A percentile compares a stretch with the other conserved stretches of the same genome.
phyloP scores from a whole-genome alignment of 192 early-diverging fungal genomes.

The Linnemannia schmuckeri region DNA sequence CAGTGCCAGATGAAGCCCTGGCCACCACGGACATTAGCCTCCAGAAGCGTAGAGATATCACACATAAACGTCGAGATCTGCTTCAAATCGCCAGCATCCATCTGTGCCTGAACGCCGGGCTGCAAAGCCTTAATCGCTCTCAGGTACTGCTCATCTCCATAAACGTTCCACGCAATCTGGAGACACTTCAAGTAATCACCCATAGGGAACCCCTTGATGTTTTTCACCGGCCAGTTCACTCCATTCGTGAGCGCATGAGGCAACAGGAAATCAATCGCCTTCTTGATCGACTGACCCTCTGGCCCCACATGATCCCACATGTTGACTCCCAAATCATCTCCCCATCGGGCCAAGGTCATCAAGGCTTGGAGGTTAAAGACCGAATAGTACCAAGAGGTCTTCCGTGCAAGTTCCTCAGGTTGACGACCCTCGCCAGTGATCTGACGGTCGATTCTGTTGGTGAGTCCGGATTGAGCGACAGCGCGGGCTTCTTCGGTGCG shows the following conservation, averaged over 20 bases:
- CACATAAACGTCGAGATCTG: slow-evolving; percentile 42
- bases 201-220: slow-evolving; percentile 60
- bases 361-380: slow-evolving; percentile 63
- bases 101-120: slow-evolving; percentile 37
- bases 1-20: slow-evolving; percentile 57
- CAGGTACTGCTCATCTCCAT: slow-evolving; percentile 60
- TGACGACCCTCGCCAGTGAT: slow-evolving; percentile 58
- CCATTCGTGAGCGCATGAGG: slow-evolving; percentile 61
- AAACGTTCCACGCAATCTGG: slow-evolving; percentile 65
- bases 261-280: slow-evolving; percentile 67
- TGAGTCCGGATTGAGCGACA: slow-evolving; percentile 33
- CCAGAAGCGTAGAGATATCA: slow-evolving; percentile 41
- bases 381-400: slow-evolving; percentile 65
- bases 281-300: slow-evolving; percentile 59
- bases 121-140: slow-evolving; percentile 44
- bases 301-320: slow-evolving; percentile 60
- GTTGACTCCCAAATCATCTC: slow-evolving; percentile 52
- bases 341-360: slow-evolving; percentile 57
- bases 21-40: slow-evolving; percentile 36
- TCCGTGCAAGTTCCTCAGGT: slow-evolving; percentile 58
- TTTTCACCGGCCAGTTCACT: slow-evolving; percentile 60
- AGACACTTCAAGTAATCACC: slow-evolving; percentile 59
- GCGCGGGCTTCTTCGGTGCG: slow-evolving; percentile 44
- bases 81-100: slow-evolving; percentile 40
- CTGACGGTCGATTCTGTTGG: slow-evolving; percentile 58